Evolutionary conservation across 1,284 basidiomycete species (phyloP).

Genomic region (Leccinum pachyderme): DNA sequence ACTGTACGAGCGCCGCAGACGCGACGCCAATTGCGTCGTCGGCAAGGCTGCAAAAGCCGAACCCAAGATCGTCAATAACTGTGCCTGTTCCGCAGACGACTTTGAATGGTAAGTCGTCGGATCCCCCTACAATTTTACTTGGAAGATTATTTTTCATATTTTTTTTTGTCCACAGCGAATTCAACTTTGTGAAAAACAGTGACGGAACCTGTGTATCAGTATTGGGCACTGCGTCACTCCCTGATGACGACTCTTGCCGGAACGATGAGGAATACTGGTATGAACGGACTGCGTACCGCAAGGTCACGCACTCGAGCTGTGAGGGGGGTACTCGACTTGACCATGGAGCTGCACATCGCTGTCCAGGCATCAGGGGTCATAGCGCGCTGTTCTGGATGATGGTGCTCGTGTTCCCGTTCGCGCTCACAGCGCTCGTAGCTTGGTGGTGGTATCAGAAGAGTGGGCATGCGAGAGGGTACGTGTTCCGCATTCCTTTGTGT

Average conservation of each 20-base stretch:
- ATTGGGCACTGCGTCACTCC: conserved; percentile 61
- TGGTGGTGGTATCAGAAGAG: conserved; percentile 79
- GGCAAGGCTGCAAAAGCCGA: conserved; percentile 61
- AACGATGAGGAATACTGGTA: conserved; percentile 80
- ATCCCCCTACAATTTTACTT: background rate
- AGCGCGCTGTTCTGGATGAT: conserved; percentile 81
- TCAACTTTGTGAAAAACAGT: conserved; percentile 76
- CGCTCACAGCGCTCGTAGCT: conserved; percentile 68
- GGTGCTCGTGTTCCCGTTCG: conserved; percentile 72
- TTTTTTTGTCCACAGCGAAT: conserved; percentile 60
- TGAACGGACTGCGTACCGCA: conserved; percentile 85
- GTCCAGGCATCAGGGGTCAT: conserved; percentile 75
- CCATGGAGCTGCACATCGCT: conserved; percentile 67
- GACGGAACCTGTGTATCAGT: conserved; percentile 75
- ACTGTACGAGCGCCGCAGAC: conserved; percentile 81
- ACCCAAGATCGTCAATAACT: conserved; percentile 63
- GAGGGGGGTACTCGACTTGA: conserved; percentile 75
- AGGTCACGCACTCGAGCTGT: conserved; percentile 85
- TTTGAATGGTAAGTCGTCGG: conserved; percentile 82
- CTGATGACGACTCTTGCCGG: conserved; percentile 60
- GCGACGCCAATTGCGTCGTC: conserved; percentile 81
- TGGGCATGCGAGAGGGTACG: conserved; percentile 70
- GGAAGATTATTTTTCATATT: background rate
- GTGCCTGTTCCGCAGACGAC: conserved; percentile 70
- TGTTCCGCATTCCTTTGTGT: conserved; percentile 1